Evolutionary conservation across 306 rosid species (phyloP).

Genomic region (Acacia acuminata): DNA sequence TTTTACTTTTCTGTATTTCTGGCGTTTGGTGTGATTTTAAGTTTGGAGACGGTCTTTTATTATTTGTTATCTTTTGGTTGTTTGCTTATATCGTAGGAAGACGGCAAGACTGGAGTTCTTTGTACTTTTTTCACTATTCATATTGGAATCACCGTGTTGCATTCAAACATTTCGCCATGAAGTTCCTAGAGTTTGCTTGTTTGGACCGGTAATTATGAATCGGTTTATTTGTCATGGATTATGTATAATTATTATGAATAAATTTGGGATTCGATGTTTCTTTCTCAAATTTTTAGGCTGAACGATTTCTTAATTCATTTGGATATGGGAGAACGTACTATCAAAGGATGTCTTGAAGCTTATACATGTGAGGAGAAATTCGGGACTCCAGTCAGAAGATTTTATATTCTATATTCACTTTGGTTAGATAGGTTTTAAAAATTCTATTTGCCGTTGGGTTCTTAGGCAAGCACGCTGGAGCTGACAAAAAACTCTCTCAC

Average conservation of each 20-base stretch:
- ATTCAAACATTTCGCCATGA: slow-evolving; percentile 48
- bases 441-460: slow-evolving; percentile 1
- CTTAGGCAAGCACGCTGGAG: slow-evolving; percentile 90
- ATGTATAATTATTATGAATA: neutral
- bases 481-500: slow-evolving; percentile 85
- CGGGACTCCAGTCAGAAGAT: neutral
- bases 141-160: neutral
- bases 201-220: slow-evolving; percentile 69
- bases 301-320: slow-evolving; percentile 71
- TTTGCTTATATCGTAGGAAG: slow-evolving; percentile 22
- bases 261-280: neutral
- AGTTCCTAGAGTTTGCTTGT: slow-evolving; percentile 83
- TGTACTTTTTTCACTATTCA: slow-evolving; percentile 6
- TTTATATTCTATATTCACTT: neutral
- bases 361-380: slow-evolving; percentile 76
- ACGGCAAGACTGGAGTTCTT: slow-evolving; percentile 9
- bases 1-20: neutral
- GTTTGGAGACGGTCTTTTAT: neutral
- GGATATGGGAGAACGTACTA: slow-evolving; percentile 90
- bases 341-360: slow-evolving; percentile 90
- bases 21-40: neutral
- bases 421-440: slow-evolving; percentile 23
- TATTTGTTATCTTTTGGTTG: neutral
- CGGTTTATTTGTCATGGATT: slow-evolving; percentile 10
- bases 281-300: slow-evolving; percentile 46